A percentile compares a stretch with the other conserved stretches of the same genome.
Evolutionary conservation across 768 basidiomycete genomes (phyloP).

Genomic region (Heimioporus sp.): DNA sequence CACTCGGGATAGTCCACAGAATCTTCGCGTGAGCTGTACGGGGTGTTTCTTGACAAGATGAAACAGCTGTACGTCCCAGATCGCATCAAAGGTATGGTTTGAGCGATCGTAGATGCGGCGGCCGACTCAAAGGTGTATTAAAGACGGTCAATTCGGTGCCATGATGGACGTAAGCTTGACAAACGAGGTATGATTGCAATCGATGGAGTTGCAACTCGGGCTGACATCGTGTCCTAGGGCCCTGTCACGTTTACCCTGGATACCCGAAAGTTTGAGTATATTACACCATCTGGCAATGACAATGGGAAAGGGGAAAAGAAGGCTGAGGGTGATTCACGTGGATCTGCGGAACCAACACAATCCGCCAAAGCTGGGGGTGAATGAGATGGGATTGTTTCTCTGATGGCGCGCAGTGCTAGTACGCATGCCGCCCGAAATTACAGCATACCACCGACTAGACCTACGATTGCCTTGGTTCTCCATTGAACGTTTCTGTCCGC

Average conservation of each 20-base stretch:
- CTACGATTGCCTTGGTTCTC: slow-evolving; percentile 62
- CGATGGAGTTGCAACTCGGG: not conserved
- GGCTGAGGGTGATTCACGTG: slow-evolving; percentile 1
- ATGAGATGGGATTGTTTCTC: slow-evolving; percentile 1
- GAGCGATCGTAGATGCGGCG: not conserved
- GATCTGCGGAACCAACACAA: slow-evolving; percentile 4
- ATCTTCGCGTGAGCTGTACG: slow-evolving; percentile 69
- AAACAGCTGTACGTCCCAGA: slow-evolving; percentile 64
- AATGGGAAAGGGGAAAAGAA: slow-evolving; percentile 10
- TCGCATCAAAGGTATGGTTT: slow-evolving; percentile 68
- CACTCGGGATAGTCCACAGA: slow-evolving; percentile 53
- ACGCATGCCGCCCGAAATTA: slow-evolving; percentile 26
- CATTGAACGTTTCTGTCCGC: slow-evolving; percentile 54
- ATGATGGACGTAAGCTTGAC: slow-evolving; percentile 92
- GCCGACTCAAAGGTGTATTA: not conserved
- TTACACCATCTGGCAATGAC: slow-evolving; percentile 28
- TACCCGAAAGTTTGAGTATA: slow-evolving; percentile 74
- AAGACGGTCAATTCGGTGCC: slow-evolving; percentile 92
- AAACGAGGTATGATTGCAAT: slow-evolving; percentile 66
- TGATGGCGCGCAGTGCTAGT: not conserved
- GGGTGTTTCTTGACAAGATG: slow-evolving; percentile 68
- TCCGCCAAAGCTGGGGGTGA: not conserved
- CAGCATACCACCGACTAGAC: slow-evolving; percentile 68
- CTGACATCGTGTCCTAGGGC: slow-evolving; percentile 45
- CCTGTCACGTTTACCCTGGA: slow-evolving; percentile 86